Evolutionary conservation across 2,329 filamentous ascomycete species (phyloP), one percentile per base, ranked within the genome.

Genomic region (Byssoonygena ceratinophila): DNA sequence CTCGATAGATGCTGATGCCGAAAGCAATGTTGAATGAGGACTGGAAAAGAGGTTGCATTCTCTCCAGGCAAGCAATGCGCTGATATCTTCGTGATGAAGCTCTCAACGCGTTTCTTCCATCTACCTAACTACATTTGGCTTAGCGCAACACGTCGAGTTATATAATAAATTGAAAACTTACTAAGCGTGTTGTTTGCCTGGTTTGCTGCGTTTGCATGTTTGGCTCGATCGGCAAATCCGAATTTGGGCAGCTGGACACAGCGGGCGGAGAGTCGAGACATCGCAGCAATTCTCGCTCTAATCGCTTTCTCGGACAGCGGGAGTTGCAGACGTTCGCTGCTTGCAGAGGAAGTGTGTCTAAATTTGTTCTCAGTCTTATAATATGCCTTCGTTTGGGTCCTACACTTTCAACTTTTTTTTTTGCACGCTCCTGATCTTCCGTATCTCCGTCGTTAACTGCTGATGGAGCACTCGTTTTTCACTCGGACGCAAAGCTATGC

Each of bases 121-220:
- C 47, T 52, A 5, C 23, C 47, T 52, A 51, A 32, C 41, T 34
- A 2, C 1, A 34, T 51, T 22, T 34, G 22, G 52, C 23, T 22
- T 56, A 54, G 54, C 34, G 46, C 22, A 37, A 44, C 51, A 43
- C 40, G 14, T 50, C 6, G 4, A 7, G 32, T 45, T 25, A 44
- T 22, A 14, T 51, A 36, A 37, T 45, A 51, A 51, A 51, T 51
- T 18, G 49, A 11, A 12, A 16, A 18, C 27, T 36, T 20, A 50
- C 20, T 50, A 43, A 48, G 22, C 46, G 29, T 1, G 12, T n/a
- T n/a, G 27, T 29, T 29, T 3, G 16, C 3, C 18, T 20, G n/a
- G 57, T 60, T 61, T 60, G 55, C 25, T 29, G 6, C 54, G 59
- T 61, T 60, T 61, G 59, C 51, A 29, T 36, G 41, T 40, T 23